phyloP scores from a whole-genome alignment of 2,329 filamentous ascomycete species.

The Aspergillus quadrilineatus region DNA sequence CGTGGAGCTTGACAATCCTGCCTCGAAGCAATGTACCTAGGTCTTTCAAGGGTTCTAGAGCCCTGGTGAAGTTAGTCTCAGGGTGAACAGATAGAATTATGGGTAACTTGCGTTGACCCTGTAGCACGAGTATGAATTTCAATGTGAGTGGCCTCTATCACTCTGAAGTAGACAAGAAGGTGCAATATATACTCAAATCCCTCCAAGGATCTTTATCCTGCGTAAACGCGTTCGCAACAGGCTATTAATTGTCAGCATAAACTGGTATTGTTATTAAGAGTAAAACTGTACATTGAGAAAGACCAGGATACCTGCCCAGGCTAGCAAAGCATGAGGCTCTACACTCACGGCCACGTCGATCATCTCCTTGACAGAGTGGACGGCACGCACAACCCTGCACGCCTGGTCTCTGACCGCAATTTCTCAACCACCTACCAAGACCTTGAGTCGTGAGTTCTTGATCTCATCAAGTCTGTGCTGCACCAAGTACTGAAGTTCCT shows the following conservation, averaged over 20 bases:
- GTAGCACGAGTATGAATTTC: neutral
- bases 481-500: neutral
- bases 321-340: constrained; percentile 20
- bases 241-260: neutral
- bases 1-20: neutral
- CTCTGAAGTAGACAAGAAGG: neutral
- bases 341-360: constrained; percentile 4
- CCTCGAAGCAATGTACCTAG: neutral
- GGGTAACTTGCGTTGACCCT: neutral
- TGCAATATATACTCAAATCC: constrained; percentile 3
- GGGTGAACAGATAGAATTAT: neutral
- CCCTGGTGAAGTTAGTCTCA: neutral
- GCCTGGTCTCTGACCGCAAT: neutral
- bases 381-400: neutral
- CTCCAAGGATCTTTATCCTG: constrained; percentile 11
- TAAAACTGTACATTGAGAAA: neutral
- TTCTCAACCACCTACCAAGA: neutral
- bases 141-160: neutral
- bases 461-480: neutral
- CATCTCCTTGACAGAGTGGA: constrained; percentile 11
- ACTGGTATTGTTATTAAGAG: no score
- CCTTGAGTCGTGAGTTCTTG: neutral
- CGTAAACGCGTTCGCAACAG: constrained; percentile 5
- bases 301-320: constrained; percentile 18
- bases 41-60: neutral